Base-by-base conservation (phyloP, 495 filamentous ascomycete genomes). In the Podospora tetraspora region DNA sequence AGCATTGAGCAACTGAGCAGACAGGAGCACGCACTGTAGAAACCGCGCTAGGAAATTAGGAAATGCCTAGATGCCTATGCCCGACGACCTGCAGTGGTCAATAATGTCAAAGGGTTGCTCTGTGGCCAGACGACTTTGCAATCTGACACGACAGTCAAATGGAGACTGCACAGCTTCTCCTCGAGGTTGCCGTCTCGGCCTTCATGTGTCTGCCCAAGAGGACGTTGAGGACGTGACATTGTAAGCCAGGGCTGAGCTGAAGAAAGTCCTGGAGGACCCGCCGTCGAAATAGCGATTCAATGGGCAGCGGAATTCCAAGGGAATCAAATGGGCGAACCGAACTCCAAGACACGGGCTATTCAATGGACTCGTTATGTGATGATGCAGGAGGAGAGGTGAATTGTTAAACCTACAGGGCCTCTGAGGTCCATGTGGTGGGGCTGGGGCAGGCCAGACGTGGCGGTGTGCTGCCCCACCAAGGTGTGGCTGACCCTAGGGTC, bases 401-500 rank as follows among this genome's bases (percentile, higher is more conserved):
- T 34, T 2, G 19, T n/a, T 19, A 19, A 52, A 52, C 29, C 27
- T 0, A 30, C 25, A 25, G 25, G n/a, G 29, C n/a, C 32, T 11
- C 19, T 21, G 16, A 21, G 37, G 60, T 30, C 16, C 61, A 22
- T 21, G 23, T 11, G 30, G 34, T 57, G 63, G 27, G 63, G 63
- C 63, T 62, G 27, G 27, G 9, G 13, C 10, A n/a, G 25, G 13
- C 34, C 29, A n/a, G 27, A 29, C 37, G 32, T 56, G 37, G 43
- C 63, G n/a, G n/a, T 16, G n/a, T 16, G 23, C 16, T 9, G 37
- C 25, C 34, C 65, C 57, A 19, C 65, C 24, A 52, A 4, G n/a
- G 3, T 61, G 72, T 76, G 72, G 74, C 74, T 73, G 37, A n/a
- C 59, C 59, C 59, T 22, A 22, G 13, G 62, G 59, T 63, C 75